Conservation (phyloP, 1,284 basidiomycete genomes). For the Sanghuangporus baumii region DNA sequence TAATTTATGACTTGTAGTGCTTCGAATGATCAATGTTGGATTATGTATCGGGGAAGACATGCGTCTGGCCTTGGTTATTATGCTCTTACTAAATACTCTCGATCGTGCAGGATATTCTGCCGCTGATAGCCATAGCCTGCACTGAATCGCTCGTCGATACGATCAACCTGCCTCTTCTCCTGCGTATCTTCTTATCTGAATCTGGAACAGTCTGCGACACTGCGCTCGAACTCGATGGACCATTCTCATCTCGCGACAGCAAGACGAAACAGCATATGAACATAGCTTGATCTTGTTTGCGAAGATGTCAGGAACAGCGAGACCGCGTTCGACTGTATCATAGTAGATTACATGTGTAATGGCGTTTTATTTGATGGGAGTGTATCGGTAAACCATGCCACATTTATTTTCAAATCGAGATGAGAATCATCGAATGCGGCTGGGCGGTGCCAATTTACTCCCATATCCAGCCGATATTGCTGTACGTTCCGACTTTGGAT, state of each 20-base stretch:
- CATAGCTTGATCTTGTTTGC: too few relatives aligned
- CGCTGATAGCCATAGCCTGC: neutral
- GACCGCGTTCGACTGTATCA: too few relatives aligned
- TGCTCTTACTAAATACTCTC: neutral
- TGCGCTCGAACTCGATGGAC: neutral
- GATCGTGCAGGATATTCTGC: neutral
- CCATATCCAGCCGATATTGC: too few relatives aligned
- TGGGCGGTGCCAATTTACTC: too few relatives aligned
- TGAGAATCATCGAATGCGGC: too few relatives aligned
- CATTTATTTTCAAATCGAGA: too few relatives aligned
- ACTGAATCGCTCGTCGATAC: neutral
- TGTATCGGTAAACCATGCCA: too few relatives aligned
- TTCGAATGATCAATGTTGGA: neutral
- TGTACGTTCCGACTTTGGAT: too few relatives aligned
- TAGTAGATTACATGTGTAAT: too few relatives aligned
- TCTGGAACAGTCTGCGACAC: neutral
- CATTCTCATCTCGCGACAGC: neutral
- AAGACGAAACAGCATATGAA: too few relatives aligned
- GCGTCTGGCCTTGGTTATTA: neutral
- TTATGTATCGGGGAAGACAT: neutral
- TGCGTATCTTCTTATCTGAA: slow-evolving; percentile 3
- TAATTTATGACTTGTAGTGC: neutral
- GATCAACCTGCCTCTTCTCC: slow-evolving; percentile 6
- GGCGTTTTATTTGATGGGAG: too few relatives aligned
- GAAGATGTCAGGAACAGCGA: too few relatives aligned